Base-by-base conservation (phyloP, 2,329 filamentous ascomycete species). In the Nemania serpens region DNA sequence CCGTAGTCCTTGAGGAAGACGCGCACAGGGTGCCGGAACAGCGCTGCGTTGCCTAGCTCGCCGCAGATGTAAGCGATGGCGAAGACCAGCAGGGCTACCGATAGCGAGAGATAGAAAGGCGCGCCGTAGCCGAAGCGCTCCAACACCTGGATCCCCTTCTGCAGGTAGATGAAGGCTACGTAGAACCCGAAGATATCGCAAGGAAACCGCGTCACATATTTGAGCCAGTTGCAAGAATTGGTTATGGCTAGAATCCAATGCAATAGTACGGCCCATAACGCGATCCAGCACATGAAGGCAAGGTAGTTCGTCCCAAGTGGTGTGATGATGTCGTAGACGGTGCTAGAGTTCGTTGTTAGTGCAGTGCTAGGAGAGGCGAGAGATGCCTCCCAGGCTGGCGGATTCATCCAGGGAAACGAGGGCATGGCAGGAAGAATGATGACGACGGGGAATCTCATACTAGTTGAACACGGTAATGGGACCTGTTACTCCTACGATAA, bases 171-270 rank as follows among this genome's bases (percentile, higher is more conserved):
- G 72, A 91, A 93, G 58, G 92, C 92, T 49, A 96, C 92, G 73
- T 96, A 96, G 78, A 96, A 96, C 52, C 92, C 93, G 68, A 97
- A 96, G 70, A 94, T 95, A 75, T 97, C 93, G 77, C 93, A 96
- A 22, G 91, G 92, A 73, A 97, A 97, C 13, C 91, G 85, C 1
- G 93, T 97, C 20, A 97, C 92, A 75, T 93, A 96, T 71, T 87
- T 88, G n/a, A 97, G 81, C 70, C 84, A 90, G 75, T 96, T 95
- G 79, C 93, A 96, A 1, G 91, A 88, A 74, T 97, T 97, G 11
- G 90, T 91, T 58, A 91, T 80, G 50, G 92, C 92, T 18, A 96
- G 83, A 43, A 92, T 79, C 89, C 90, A 93, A 76, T 96, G 92
- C 77, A 96, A 88, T 22, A 93, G 80, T 18, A 96, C 78, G 1